Evolutionary conservation across 139 green algal species (phyloP).

Genomic region (Prasinococcaceae sp.): DNA sequence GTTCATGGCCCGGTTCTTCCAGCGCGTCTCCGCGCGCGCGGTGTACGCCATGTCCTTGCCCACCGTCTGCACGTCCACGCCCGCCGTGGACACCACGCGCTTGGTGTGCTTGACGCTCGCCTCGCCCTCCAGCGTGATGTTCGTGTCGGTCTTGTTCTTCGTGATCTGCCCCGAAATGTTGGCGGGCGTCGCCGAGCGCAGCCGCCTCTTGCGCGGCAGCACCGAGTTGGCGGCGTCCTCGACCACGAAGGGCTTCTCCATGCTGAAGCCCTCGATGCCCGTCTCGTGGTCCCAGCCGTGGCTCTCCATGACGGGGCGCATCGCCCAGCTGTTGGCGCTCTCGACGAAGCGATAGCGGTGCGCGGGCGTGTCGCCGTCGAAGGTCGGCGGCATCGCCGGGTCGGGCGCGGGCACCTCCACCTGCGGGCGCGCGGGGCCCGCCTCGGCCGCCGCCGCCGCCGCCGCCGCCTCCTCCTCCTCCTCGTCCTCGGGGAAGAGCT

Average conservation of each 20-base stretch:
- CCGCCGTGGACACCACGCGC: constrained; percentile 29
- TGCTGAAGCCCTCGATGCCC: constrained; percentile 45
- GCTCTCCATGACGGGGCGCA: constrained; percentile 42
- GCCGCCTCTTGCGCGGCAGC: too few relatives aligned
- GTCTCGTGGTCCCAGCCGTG: constrained; percentile 56
- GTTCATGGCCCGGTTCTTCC: constrained; percentile 27
- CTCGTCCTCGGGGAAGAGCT: not conserved
- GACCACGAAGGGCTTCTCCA: constrained; percentile 41
- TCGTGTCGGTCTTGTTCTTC: constrained; percentile 58
- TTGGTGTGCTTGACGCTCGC: constrained; percentile 32
- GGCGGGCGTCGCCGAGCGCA: constrained; percentile 4
- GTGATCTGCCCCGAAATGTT: constrained; percentile 35
- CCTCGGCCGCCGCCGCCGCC: constrained; percentile 28
- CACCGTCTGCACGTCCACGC: constrained; percentile 49
- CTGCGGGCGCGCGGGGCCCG: constrained; percentile 2
- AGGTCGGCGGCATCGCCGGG: constrained; percentile 44
- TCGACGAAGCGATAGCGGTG: constrained; percentile 62
- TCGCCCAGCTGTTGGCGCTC: constrained; percentile 27
- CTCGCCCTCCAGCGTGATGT: constrained; percentile 37
- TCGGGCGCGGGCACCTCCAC: constrained; percentile 49
- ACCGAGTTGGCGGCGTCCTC: too few relatives aligned
- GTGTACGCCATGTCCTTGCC: constrained; percentile 53
- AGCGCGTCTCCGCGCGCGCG: constrained; percentile 37
- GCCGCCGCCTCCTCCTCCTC: constrained; percentile 23
- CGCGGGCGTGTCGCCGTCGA: constrained; percentile 44